A percentile compares a stretch with the other conserved stretches of the same genome.
Evolutionary conservation across 768 basidiomycete species (phyloP).

Genomic region (Tremella yokohamensis): DNA sequence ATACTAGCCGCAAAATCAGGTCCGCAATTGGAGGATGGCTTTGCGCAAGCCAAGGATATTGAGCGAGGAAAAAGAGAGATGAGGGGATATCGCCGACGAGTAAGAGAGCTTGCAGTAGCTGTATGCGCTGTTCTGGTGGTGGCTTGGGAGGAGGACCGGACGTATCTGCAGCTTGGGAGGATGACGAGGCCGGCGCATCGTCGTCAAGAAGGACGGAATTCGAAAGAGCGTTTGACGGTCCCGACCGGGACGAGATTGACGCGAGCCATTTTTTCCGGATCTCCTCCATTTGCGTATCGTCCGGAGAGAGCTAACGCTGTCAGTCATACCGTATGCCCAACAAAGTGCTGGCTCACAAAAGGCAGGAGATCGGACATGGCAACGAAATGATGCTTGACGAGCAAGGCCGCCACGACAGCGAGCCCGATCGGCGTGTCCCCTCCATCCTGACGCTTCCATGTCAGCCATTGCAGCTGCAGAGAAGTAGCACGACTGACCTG

Average conservation of each 20-base stretch:
- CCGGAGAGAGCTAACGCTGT: slow-evolving; percentile 63
- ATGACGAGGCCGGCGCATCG: slow-evolving; percentile 53
- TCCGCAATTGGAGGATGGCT: slow-evolving; percentile 80
- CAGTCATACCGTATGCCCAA: not conserved
- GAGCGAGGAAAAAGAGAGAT: slow-evolving; percentile 71
- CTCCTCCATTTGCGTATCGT: slow-evolving; percentile 70
- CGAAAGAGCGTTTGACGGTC: slow-evolving; percentile 34
- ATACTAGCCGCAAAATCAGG: slow-evolving; percentile 71
- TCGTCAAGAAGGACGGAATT: slow-evolving; percentile 56
- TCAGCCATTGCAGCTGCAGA: slow-evolving; percentile 1
- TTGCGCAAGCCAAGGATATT: slow-evolving; percentile 80
- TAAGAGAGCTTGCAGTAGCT: slow-evolving; percentile 73
- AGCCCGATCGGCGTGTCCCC: slow-evolving; percentile 69
- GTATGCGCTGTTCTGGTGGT: slow-evolving; percentile 67
- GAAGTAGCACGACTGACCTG: slow-evolving; percentile 59
- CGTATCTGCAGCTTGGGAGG: slow-evolving; percentile 51
- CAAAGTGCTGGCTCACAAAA: slow-evolving; percentile 59
- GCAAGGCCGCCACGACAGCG: slow-evolving; percentile 74
- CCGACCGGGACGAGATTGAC: slow-evolving; percentile 25
- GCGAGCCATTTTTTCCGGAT: slow-evolving; percentile 63
- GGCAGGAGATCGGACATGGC: slow-evolving; percentile 82
- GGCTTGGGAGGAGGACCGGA: slow-evolving; percentile 51
- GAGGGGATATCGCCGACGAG: slow-evolving; percentile 78
- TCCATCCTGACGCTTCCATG: slow-evolving; percentile 57
- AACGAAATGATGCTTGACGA: slow-evolving; percentile 86